Conservation (phyloP, 441 rosid genomes). For the Macaranga tanarius region DNA sequence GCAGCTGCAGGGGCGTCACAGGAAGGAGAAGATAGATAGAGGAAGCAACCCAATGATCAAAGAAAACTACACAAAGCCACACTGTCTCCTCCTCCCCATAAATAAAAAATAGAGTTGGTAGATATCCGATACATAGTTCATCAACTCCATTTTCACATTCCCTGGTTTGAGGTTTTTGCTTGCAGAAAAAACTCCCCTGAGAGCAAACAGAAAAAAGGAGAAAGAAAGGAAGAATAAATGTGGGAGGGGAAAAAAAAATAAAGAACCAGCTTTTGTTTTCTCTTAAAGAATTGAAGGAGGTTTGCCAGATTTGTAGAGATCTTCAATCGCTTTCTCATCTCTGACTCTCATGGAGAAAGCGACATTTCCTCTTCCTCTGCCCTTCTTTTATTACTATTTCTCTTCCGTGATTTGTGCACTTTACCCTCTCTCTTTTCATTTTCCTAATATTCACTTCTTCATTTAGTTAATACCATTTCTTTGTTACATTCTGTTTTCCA, state of each 20-base stretch:
- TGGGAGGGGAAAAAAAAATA: too few relatives aligned
- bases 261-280: too few relatives aligned
- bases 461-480: not conserved
- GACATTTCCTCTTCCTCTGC: constrained; percentile 31
- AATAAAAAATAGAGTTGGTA: too few relatives aligned
- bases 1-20: too few relatives aligned
- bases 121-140: too few relatives aligned
- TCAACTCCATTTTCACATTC: too few relatives aligned
- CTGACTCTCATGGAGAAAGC: constrained; percentile 49
- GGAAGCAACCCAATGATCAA: too few relatives aligned
- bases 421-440: not conserved
- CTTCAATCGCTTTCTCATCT: constrained; percentile 34
- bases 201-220: not conserved
- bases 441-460: not conserved
- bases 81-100: too few relatives aligned
- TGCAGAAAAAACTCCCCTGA: not conserved
- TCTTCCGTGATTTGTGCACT: constrained; percentile 37
- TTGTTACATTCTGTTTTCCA: not conserved
- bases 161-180: too few relatives aligned
- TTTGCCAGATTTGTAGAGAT: constrained; percentile 37
- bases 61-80: too few relatives aligned
- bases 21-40: too few relatives aligned
- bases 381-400: constrained; percentile 4
- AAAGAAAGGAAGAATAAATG: not conserved
- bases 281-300: not conserved